Evolutionary conservation across 805 yeast species (phyloP).

Genomic region (Sugiyamaella qingdaonensis): DNA sequence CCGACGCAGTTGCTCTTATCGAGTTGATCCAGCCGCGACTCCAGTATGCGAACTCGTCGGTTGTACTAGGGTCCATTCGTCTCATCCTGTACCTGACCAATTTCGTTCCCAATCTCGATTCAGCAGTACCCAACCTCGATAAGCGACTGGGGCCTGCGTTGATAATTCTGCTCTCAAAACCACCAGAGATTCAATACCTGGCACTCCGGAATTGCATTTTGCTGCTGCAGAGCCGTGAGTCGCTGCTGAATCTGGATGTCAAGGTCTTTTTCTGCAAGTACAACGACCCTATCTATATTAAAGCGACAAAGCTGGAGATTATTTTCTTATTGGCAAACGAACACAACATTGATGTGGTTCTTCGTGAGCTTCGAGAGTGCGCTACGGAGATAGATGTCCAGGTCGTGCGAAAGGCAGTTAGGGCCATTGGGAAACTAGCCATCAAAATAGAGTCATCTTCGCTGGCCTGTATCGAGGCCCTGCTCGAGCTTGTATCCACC

Average conservation of each 20-base stretch:
- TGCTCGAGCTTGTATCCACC: conserved; percentile 56
- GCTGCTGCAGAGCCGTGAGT: conserved; percentile 61
- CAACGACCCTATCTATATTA: conserved; percentile 82
- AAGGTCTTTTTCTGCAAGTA: conserved; percentile 75
- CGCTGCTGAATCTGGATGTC: conserved; percentile 61
- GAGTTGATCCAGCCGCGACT: conserved; percentile 64
- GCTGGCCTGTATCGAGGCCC: conserved; percentile 55
- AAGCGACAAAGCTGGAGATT: conserved; percentile 86
- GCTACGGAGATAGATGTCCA: conserved; percentile 82
- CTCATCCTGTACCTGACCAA: conserved; percentile 68
- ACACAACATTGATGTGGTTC: conserved; percentile 53
- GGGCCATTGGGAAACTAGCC: conserved; percentile 88
- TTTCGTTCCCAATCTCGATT: conserved; percentile 56
- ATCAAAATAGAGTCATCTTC: conserved; percentile 66
- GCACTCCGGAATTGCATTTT: conserved; percentile 76
- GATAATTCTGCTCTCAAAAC: conserved; percentile 64
- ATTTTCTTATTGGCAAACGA: conserved; percentile 73
- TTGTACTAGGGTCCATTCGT: conserved; percentile 71
- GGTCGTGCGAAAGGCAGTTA: conserved; percentile 80
- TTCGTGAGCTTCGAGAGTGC: conserved; percentile 76
- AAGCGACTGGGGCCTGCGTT: conserved; percentile 64
- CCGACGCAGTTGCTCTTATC: conserved; percentile 61
- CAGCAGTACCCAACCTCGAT: conserved; percentile 51
- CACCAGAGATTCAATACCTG: conserved; percentile 79
- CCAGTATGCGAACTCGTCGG: conserved; percentile 77